A percentile compares a stretch with the other conserved stretches of the same genome.
Conservation (phyloP, 1,284 basidiomycete genomes). For the Phylloboletellus chloephorus region DNA sequence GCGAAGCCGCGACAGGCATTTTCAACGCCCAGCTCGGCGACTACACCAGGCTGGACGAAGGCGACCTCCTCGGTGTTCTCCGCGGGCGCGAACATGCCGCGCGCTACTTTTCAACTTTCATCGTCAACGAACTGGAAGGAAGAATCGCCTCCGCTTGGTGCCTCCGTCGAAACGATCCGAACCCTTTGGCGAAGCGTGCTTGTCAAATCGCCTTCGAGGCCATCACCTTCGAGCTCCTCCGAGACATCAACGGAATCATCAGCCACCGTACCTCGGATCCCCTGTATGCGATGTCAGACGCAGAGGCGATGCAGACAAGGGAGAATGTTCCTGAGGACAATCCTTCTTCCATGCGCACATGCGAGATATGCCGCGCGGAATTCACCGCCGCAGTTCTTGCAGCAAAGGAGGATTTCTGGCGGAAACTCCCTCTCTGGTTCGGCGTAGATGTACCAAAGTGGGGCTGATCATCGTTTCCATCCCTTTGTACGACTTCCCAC, state of each 20-base stretch:
- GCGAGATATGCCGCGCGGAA: conserved; percentile 58
- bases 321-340: conserved; percentile 42
- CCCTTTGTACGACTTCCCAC: conserved; percentile 1
- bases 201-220: conserved; percentile 68
- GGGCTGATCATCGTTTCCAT: conserved; percentile 32
- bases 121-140: conserved; percentile 64
- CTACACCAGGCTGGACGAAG: conserved; percentile 38
- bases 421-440: conserved; percentile 60
- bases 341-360: conserved; percentile 46
- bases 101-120: conserved; percentile 67
- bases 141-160: conserved; percentile 48
- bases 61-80: conserved; percentile 53
- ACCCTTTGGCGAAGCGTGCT: conserved; percentile 41
- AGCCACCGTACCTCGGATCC: conserved; percentile 63
- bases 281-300: conserved; percentile 60
- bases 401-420: conserved; percentile 60
- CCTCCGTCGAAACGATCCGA: conserved; percentile 41
- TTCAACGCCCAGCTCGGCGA: conserved; percentile 24
- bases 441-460: conserved; percentile 49
- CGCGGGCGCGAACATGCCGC: conserved; percentile 64
- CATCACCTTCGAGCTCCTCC: conserved; percentile 63
- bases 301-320: conserved; percentile 56
- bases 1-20: conserved; percentile 36
- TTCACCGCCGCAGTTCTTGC: conserved; percentile 52
- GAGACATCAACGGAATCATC: conserved; percentile 63